phyloP scores from a whole-genome alignment of 2,329 filamentous ascomycete species.

The Blastomyces parvus region DNA sequence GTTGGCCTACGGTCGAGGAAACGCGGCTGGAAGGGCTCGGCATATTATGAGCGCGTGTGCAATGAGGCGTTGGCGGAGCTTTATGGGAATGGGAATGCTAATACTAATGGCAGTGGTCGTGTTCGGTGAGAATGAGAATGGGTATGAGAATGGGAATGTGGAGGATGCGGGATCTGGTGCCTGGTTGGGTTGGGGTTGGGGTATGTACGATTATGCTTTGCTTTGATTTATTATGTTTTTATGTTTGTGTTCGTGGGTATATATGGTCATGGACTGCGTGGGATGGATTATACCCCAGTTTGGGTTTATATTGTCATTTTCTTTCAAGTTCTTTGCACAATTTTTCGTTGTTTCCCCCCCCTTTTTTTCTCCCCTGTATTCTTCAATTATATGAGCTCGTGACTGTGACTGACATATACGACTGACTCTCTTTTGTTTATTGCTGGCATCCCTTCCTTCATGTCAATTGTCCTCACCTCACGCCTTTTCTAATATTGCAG shows the following conservation, averaged over 20 bases:
- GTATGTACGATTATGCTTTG: neutral
- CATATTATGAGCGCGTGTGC: constrained; percentile 32
- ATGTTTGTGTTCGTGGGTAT: too few species aligned
- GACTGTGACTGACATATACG: neutral
- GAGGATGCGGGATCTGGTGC: too few species aligned
- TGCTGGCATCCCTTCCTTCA: too few species aligned
- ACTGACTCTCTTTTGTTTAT: neutral
- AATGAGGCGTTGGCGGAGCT: constrained; percentile 30
- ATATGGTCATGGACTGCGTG: too few species aligned
- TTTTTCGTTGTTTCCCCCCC: neutral
- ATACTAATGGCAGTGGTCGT: too few species aligned
- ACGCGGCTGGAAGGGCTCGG: constrained; percentile 30
- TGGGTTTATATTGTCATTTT: neutral
- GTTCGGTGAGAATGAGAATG: neutral
- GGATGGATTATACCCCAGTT: neutral
- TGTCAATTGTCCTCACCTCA: too few species aligned
- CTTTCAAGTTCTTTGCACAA: too few species aligned
- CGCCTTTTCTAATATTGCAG: too few species aligned
- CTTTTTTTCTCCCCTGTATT: neutral
- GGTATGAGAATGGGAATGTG: too few species aligned
- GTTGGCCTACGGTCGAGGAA: constrained; percentile 27
- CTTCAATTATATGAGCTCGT: too few species aligned
- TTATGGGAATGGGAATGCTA: constrained; percentile 16
- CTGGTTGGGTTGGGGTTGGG: neutral
- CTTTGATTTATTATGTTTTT: too few species aligned